Evolutionary conservation across 441 rosid genomes (phyloP), one percentile per base, ranked within the genome.

Genomic region (Pelargonium australe): DNA sequence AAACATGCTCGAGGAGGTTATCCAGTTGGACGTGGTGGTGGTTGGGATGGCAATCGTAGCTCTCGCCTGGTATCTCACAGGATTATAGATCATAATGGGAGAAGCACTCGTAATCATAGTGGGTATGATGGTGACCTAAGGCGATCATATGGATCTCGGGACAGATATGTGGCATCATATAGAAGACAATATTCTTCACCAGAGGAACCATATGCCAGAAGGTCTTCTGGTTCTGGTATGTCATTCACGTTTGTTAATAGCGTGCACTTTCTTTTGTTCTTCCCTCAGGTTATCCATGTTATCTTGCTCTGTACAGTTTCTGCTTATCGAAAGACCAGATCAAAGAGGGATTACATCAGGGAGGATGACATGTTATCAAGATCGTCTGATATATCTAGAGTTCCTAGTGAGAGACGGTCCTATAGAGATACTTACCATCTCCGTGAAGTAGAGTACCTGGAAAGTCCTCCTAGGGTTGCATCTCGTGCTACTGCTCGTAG

Each of bases 391-490:
- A 49, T 49, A 2, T n/a, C 16, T 49, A 49, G 16, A 49, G 57
- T 49, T 49, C 57, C 57, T 57, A 57, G 23, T n/a, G 63, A 57
- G 11, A 57, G 63, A 57, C 63, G 28, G 23, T 57, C 63, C 4
- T 57, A 57, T n/a, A 57, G 63, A 57, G 63, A 57, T 4, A 14
- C 57, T 12, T 49, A 49, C 57, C 57, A n/a, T 49, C 10, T 14
- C 4, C 16, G 57, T n/a, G 57, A 49, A 49, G 57, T 49, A 14
- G 63, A 20, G 63, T 57, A 16, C 28, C 2, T 57, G 28, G 63
- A 57, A n/a, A 57, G 63, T 57, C 8, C 63, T 57, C 63, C 25
- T 16, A 57, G 63, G 11, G 5, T 2, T 19, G 63, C 16, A 16
- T 16, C 63, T 57, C 63, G 63, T 57, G 63, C 25, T 16, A 11